Evolutionary conservation across 2,329 filamentous ascomycete genomes (phyloP), one percentile per base, ranked within the genome.

Genomic region (Ophiostoma pallidulum): DNA sequence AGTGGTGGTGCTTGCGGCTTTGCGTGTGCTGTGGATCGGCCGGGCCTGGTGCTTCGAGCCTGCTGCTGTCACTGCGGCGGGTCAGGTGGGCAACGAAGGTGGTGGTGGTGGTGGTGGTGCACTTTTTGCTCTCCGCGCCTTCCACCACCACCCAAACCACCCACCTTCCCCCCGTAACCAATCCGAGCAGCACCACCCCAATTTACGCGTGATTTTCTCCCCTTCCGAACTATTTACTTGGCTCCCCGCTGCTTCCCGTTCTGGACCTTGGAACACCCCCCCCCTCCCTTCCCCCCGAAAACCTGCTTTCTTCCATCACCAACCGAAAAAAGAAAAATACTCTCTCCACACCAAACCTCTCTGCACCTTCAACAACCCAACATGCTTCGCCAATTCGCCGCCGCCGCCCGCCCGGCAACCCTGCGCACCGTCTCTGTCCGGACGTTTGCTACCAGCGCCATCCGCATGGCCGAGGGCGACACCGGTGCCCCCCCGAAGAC

Each of bases 381-480:
- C 4, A 89, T 90, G 84, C 74, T 86, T 61, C 81, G 83, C 63
- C 78, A 81, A 63, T 67, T 74, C 57, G 65, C 81, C 60, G 66
- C 72, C 59, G 71, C 72, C 54, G 62, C 71, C 57, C 64, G 73
- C 60, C 71, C 74, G 62, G 73, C 78, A 59, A 68, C 75, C 57
- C 68, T 66, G 61, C 66, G 72, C 59, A 60, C 69, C 53, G 59
- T 70, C 53, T 60, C 68, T 53, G 65, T 62, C 61, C 72, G 74
- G 55, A 73, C 79, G 57, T 84, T 88, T 70, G 74, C 80, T 53
- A 78, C 74, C 55, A 76, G 80, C 50, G 65, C 73, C 56, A 72
- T 77, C 62, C 74, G 66, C 62, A 84, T 87, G 78, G 69, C 64
- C 52, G 82, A 76, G 57, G 86, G 85, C 55, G 85, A 88, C 63